Conservation (phyloP, 208 protist species). For the Phytomonas sp. region DNA sequence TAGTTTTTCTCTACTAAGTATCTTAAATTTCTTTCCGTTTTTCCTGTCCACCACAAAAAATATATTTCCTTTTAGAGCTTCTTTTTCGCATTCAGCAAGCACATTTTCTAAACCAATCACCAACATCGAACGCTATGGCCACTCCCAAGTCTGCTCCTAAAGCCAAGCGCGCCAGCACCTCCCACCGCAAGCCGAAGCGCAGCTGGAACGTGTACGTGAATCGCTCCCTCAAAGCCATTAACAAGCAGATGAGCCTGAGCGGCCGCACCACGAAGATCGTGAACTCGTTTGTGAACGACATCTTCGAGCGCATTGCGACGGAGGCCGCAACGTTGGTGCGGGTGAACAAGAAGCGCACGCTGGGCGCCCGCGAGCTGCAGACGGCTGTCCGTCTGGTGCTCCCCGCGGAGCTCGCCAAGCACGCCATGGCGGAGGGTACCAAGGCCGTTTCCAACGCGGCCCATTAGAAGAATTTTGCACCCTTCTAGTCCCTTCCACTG, state of each 20-base stretch:
- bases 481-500: neutral
- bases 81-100: neutral
- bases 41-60: neutral
- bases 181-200: conserved; percentile 63
- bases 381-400: conserved; percentile 96
- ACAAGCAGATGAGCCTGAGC: conserved; percentile 94
- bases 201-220: conserved; percentile 86
- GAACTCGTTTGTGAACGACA: conserved; percentile 97
- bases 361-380: conserved; percentile 94
- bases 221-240: conserved; percentile 94
- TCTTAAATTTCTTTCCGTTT: neutral
- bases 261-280: conserved; percentile 95
- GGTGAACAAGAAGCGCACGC: conserved; percentile 93
- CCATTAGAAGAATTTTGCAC: conserved; percentile 10
- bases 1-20: neutral
- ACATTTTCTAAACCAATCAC: neutral
- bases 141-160: conserved; percentile 20
- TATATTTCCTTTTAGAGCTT: neutral
- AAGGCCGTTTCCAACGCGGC: conserved; percentile 93
- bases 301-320: conserved; percentile 95
- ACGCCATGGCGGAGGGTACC: conserved; percentile 97
- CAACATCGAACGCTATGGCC: neutral
- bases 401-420: conserved; percentile 96
- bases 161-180: conserved; percentile 21
- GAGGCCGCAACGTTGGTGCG: conserved; percentile 91